These are phyloP conservation scores for Stagonosporopsis tanaceti DNA, from an alignment of 2,329 filamentous ascomycete species.

Conservation along the genomic window DNA sequence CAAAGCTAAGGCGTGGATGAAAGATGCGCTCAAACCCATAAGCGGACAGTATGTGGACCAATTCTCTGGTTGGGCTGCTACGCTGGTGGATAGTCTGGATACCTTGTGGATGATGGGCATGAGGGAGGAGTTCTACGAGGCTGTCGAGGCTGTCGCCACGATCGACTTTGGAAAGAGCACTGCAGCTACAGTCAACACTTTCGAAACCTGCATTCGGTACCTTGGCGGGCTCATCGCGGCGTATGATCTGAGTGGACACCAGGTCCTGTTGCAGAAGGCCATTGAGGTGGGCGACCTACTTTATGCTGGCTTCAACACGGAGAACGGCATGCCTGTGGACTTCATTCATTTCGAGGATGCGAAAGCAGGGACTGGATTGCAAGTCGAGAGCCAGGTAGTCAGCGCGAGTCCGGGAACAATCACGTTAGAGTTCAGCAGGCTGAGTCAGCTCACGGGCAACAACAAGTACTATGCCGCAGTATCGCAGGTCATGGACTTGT, in stretches of 20 bases:
- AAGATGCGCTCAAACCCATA: slow-evolving; percentile 69
- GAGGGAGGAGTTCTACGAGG: slow-evolving; percentile 80
- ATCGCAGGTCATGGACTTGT: slow-evolving; percentile 81
- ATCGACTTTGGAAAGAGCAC: slow-evolving; percentile 84
- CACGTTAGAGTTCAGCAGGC: slow-evolving; percentile 85
- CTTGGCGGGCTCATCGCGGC: slow-evolving; percentile 84
- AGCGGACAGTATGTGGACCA: slow-evolving; percentile 62
- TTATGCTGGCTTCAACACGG: slow-evolving; percentile 85
- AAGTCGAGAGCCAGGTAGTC: slow-evolving; percentile 59
- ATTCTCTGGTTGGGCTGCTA: slow-evolving; percentile 73
- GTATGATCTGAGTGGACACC: slow-evolving; percentile 83
- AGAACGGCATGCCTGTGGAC: slow-evolving; percentile 84
- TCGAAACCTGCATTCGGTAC: slow-evolving; percentile 91
- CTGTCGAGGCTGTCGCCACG: slow-evolving; percentile 70
- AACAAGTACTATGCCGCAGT: slow-evolving; percentile 90
- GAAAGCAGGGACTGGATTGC: slow-evolving; percentile 59
- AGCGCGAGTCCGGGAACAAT: slow-evolving; percentile 66
- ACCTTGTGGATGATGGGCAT: slow-evolving; percentile 88
- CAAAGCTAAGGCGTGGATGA: slow-evolving; percentile 68
- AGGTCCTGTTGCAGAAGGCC: slow-evolving; percentile 76
- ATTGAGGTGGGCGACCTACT: slow-evolving; percentile 79
- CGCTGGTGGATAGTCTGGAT: slow-evolving; percentile 71
- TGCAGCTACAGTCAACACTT: slow-evolving; percentile 79
- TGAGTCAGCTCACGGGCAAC: slow-evolving; percentile 84
- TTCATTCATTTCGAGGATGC: slow-evolving; percentile 54